Evolutionary conservation across 2,329 filamentous ascomycete species (phyloP), one percentile per base, ranked within the genome.

Genomic region (Macrophomina tecta): DNA sequence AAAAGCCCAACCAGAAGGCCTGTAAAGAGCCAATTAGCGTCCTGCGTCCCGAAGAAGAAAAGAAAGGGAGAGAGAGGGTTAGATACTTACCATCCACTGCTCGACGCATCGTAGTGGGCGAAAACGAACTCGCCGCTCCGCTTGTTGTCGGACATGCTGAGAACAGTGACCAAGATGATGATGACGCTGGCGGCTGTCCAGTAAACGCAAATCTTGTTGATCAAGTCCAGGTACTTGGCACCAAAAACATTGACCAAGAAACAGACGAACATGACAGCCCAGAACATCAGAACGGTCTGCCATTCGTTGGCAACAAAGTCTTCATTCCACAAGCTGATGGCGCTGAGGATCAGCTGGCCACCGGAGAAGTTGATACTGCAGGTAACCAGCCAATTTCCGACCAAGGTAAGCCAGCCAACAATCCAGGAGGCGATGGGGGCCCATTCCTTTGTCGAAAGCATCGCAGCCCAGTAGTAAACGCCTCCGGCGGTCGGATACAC

Each of bases 201-300:
- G 74, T 87, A 90, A 64, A 91, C 91, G 75, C 90, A 91, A 55
- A 91, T 77, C 72, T 90, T 91, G 74, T 91, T 91, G 74, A 92
- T 89, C 64, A 90, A 71, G 73, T 91, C 89, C 58, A 92, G 78
- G 69, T 86, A 86, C 64, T 82, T 85, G 5, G 87, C 82, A 0
- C 83, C 84, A 72, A 91, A 91, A 28, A 89, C 83, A 73, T 91
- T 92, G 60, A 91, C 82, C 8, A 83, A 69, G 71, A 88, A 88
- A 72, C 87, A 90, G 32, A 91, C 75, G 6, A 87, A 69, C 85
- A 90, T 90, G 23, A 91, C 87, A 0, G 86, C 89, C 89, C 89
- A 91, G 75, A 91, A 92, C 81, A 85, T 87, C 16, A 91, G 80
- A 2, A 92, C 85, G 0, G 89, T 91, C 78, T 91, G 89, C 86